Evolutionary conservation across 306 rosid species (phyloP).

Genomic region (Rubus idaeus): DNA sequence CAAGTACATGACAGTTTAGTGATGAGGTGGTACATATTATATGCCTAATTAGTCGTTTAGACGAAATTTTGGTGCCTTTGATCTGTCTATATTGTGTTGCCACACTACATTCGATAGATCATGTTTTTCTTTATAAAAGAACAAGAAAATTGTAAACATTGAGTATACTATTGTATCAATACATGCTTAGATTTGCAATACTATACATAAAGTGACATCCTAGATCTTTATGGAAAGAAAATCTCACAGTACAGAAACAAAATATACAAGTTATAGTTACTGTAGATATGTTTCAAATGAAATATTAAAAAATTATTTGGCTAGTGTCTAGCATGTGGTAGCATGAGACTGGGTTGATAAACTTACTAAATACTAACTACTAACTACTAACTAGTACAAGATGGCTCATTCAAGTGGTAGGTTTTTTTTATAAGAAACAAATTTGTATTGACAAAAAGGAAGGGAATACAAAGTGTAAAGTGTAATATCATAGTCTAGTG

Average conservation of each 20-base stretch:
- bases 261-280: neutral
- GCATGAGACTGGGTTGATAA: neutral
- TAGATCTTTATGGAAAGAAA: neutral
- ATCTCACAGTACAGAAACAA: neutral
- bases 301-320: neutral
- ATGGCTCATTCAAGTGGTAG: neutral
- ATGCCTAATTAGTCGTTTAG: slow-evolving; percentile 7
- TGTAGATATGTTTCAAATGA: neutral
- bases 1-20: slow-evolving; percentile 76
- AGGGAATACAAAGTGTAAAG: neutral
- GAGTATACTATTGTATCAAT: neutral
- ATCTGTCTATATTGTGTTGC: neutral
- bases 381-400: no score
- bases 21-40: slow-evolving; percentile 18
- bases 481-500: neutral
- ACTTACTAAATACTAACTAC: no score
- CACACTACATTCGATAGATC: neutral
- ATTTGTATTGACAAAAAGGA: neutral
- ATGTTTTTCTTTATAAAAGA: neutral
- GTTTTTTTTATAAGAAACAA: neutral
- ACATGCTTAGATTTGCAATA: neutral
- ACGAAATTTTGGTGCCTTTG: neutral
- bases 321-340: neutral
- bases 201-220: neutral
- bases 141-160: neutral